Conservation (phyloP, 106 monocot genomes). For the Acorus calamus region DNA sequence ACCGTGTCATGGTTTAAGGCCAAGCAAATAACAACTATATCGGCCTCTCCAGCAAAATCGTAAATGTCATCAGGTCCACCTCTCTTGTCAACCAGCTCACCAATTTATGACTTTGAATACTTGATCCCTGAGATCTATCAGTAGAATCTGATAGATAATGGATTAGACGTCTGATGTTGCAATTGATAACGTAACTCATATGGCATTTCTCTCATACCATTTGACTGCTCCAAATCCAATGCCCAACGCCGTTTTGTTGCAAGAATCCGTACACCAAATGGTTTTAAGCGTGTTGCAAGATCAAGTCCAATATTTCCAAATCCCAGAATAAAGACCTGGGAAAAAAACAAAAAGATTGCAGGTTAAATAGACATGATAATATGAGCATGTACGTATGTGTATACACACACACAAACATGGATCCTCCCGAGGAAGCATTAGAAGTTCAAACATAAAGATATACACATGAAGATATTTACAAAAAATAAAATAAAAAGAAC, state of each 20-base stretch:
- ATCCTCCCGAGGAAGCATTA: no score
- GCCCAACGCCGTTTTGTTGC: conserved; percentile 84
- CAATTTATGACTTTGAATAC: conserved; percentile 22
- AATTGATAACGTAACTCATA: neutral
- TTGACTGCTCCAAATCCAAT: neutral
- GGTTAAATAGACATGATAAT: no score
- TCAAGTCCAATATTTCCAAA: conserved; percentile 79
- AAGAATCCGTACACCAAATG: conserved; percentile 86
- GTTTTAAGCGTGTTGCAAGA: conserved; percentile 65
- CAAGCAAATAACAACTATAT: conserved; percentile 83
- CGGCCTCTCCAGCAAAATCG: conserved; percentile 85
- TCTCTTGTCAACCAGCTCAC: conserved; percentile 54
- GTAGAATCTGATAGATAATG: conserved; percentile 3
- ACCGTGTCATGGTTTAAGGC: conserved; percentile 56
- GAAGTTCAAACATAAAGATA: no score
- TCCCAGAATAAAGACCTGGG: conserved; percentile 75
- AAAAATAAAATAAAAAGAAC: no score
- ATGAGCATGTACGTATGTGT: no score
- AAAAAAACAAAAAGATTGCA: neutral
- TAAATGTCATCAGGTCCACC: conserved; percentile 61
- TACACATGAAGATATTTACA: no score
- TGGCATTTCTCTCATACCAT: conserved; percentile 15
- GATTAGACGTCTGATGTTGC: neutral
- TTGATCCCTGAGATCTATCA: conserved; percentile 5
- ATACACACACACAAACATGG: no score